Conservation (phyloP, 2,329 filamentous ascomycete species). For the Nemania sp. region DNA sequence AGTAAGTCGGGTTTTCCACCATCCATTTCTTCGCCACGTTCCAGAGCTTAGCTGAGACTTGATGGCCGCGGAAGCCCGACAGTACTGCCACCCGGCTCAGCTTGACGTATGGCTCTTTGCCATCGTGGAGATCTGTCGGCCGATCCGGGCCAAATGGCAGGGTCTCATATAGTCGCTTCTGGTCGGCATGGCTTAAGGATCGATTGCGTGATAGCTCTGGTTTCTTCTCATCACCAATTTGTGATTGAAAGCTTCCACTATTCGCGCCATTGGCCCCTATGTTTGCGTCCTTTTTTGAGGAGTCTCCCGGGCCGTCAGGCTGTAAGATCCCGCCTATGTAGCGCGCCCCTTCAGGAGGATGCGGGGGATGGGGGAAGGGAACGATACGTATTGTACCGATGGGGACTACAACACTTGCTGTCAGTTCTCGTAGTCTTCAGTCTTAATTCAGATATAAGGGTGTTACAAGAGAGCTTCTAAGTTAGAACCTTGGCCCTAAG, state of each 20-base stretch:
- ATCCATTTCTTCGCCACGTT: slow-evolving; percentile 71
- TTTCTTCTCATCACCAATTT: too few relatives aligned
- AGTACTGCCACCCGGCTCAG: slow-evolving; percentile 77
- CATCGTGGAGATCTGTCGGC: slow-evolving; percentile 58
- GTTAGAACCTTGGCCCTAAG: neutral
- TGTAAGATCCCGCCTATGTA: slow-evolving; percentile 52
- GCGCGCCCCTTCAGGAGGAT: slow-evolving; percentile 56
- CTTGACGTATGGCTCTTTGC: slow-evolving; percentile 77
- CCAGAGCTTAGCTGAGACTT: slow-evolving; percentile 68
- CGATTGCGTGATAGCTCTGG: neutral
- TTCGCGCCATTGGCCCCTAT: too few relatives aligned
- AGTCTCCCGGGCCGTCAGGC: too few relatives aligned
- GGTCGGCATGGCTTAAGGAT: slow-evolving; percentile 24
- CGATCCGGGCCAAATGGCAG: slow-evolving; percentile 44
- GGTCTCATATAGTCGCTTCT: slow-evolving; percentile 29
- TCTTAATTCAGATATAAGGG: too few relatives aligned
- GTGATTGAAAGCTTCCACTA: too few relatives aligned
- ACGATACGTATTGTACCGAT: slow-evolving; percentile 80
- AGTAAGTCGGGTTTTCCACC: slow-evolving; percentile 58
- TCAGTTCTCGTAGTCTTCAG: neutral
- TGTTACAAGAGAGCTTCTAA: neutral
- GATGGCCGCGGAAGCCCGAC: slow-evolving; percentile 64
- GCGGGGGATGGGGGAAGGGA: slow-evolving; percentile 73
- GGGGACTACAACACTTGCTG: slow-evolving; percentile 43
- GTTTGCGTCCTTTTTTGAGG: too few relatives aligned